Base-by-base conservation (phyloP, 768 basidiomycete genomes). In the Kwoniella bestiolae region DNA sequence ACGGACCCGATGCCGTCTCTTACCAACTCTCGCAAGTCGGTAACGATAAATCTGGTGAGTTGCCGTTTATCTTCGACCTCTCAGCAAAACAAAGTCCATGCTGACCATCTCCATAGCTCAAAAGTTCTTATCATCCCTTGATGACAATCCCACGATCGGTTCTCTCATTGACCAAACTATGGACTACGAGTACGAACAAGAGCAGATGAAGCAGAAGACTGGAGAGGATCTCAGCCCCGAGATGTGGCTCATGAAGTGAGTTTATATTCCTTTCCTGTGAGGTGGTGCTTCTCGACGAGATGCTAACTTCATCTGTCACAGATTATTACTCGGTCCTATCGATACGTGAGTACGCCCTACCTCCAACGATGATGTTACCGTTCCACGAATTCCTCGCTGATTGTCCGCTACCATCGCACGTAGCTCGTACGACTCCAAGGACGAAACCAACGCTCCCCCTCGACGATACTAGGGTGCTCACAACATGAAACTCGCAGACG, bases 161-260 rank as follows among this genome's bases (percentile, higher is more conserved):
- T 66, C 63, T 9, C 67, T 82, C 14, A 79, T 83, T 58, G 82
- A 83, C 63, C 74, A 73, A 41, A 79, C 76, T 34, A 72, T 70
- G 53, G 69, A 73, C 57, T 80, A 70, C 60, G 77, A 76, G 63
- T 63, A 66, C 41, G 72, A 78, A 63, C 68, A 72, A 65, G 78
- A 65, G 18, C 73, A 79, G 63, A 74, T 79, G 70, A 65, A 62
- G 66, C 67, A 68, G 29, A 76, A 76, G 71, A 72, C 71, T 3
- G 68, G 68, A 0, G 66, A 73, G 49, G 71, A 77, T 31, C 65
- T 81, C 25, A 78, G 74, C 18, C 80, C 80, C 5, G 76, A 77
- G 49, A 65, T 80, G 60, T 82, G 80, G 80, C 67, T 82, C 32
- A 76, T 80, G 71, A 82, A 82, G 75, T 71, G 60, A 71, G 70